Conservation (phyloP, 306 rosid genomes). For the Pyrus bretschneideri region DNA sequence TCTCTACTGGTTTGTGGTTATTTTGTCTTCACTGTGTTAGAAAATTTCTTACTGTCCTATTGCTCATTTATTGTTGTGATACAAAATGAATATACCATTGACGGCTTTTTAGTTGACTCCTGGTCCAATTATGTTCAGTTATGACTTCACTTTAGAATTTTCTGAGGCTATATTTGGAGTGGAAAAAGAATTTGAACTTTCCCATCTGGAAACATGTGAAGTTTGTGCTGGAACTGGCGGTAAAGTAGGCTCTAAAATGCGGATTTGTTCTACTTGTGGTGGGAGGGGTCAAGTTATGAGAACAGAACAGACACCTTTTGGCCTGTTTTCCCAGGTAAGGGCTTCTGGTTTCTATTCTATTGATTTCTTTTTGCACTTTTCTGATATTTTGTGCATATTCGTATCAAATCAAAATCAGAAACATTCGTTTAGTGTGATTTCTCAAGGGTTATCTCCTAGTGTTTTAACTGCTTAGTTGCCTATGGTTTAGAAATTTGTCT, state of each 20-base stretch:
- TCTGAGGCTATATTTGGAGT: constrained; percentile 88
- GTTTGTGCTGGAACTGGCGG: constrained; percentile 82
- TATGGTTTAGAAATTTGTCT: not conserved
- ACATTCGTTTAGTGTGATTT: not conserved
- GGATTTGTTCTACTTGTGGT: constrained; percentile 94
- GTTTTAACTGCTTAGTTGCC: not conserved
- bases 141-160: constrained; percentile 76
- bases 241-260: constrained; percentile 75
- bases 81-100: not conserved
- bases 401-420: not conserved
- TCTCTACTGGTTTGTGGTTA: not conserved
- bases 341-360: constrained; percentile 9
- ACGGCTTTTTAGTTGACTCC: constrained; percentile 17
- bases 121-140: constrained; percentile 54
- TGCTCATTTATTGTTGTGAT: constrained; percentile 3
- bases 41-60: not conserved
- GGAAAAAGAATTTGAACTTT: constrained; percentile 87
- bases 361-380: constrained; percentile 7
- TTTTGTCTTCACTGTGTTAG: not conserved
- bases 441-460: not conserved
- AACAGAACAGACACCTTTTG: constrained; percentile 99
- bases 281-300: constrained; percentile 99
- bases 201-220: constrained; percentile 96
- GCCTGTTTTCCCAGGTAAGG: constrained; percentile 91
- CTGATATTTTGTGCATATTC: not conserved